phyloP scores from a whole-genome alignment of 164 flowering plant species.

The Umbilicus rupestris region DNA sequence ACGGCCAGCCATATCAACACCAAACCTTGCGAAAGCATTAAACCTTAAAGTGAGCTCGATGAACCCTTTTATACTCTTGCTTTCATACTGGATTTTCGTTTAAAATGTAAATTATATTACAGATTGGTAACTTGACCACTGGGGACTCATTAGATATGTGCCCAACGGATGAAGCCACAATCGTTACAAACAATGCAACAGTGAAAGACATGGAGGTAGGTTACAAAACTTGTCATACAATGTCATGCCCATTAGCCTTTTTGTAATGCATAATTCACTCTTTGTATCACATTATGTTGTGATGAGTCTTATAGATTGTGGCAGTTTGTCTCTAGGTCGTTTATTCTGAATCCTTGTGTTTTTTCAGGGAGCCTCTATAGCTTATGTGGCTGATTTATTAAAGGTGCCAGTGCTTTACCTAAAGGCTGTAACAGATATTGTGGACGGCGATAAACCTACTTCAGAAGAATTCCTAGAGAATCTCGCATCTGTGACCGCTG shows the following conservation, averaged over 20 bases:
- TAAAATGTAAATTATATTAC: slow-evolving; percentile 13
- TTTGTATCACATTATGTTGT: neutral
- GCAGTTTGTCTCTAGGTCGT: neutral
- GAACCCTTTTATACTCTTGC: neutral
- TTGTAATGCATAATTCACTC: too few relatives aligned
- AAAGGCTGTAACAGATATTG: slow-evolving; percentile 85
- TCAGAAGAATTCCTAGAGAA: slow-evolving; percentile 83
- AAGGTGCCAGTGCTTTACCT: slow-evolving; percentile 71
- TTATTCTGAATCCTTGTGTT: neutral
- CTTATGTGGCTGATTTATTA: slow-evolving; percentile 70
- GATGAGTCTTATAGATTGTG: neutral
- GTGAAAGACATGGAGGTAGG: slow-evolving; percentile 95
- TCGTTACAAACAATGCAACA: slow-evolving; percentile 73
- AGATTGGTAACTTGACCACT: slow-evolving; percentile 81
- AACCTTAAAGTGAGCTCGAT: slow-evolving; percentile 50
- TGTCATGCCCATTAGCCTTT: too few relatives aligned
- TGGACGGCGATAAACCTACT: slow-evolving; percentile 88
- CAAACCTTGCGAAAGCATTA: slow-evolving; percentile 59
- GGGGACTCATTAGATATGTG: slow-evolving; percentile 93
- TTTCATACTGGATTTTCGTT: neutral
- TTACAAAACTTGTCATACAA: neutral
- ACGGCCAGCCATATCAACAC: slow-evolving; percentile 40
- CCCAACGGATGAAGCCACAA: slow-evolving; percentile 73
- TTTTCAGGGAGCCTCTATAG: slow-evolving; percentile 90
- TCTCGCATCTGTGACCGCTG: slow-evolving; percentile 64